These are phyloP conservation scores for Phytophthora cactorum DNA, from an alignment of 352 stramenopile genomes.

Conservation along the genomic window DNA sequence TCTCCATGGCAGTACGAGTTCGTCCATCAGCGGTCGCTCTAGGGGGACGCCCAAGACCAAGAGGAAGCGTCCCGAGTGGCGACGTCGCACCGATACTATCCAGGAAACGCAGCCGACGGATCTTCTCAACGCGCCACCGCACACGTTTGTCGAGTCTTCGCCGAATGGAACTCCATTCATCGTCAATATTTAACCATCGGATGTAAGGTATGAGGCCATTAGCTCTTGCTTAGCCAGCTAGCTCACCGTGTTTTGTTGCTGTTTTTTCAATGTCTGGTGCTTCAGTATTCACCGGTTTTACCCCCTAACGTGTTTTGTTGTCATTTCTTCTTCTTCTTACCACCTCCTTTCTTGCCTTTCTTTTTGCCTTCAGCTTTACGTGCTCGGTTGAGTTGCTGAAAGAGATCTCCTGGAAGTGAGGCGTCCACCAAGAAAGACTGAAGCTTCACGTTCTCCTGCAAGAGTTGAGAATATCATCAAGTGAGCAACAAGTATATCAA, in stretches of 20 bases:
- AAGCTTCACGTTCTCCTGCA: constrained; percentile 66
- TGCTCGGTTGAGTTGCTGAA: constrained; percentile 73
- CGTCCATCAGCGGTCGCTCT: constrained; percentile 21
- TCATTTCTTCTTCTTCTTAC: constrained; percentile 72
- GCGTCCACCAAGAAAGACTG: constrained; percentile 80
- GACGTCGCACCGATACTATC: constrained; percentile 46
- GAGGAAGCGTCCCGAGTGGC: constrained; percentile 48
- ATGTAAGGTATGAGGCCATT: constrained; percentile 35
- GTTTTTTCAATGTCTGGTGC: constrained; percentile 30
- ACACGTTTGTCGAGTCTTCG: constrained; percentile 55
- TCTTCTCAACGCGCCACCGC: constrained; percentile 31
- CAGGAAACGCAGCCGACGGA: constrained; percentile 42
- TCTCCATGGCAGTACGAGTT: constrained; percentile 33
- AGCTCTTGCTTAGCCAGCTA: constrained; percentile 2
- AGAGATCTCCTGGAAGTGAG: constrained; percentile 72
- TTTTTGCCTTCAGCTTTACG: constrained; percentile 79
- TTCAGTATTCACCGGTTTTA: constrained; percentile 23
- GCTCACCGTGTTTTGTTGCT: constrained; percentile 32
- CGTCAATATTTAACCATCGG: constrained; percentile 61
- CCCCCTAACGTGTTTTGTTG: constrained; percentile 4
- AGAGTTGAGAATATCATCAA: background rate
- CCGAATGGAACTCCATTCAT: constrained; percentile 59
- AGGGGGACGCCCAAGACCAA: constrained; percentile 37
- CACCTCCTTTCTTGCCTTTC: constrained; percentile 76
- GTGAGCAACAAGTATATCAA: background rate